Conservation (phyloP, 805 yeast genomes). For the Hanseniaspora singularis region DNA sequence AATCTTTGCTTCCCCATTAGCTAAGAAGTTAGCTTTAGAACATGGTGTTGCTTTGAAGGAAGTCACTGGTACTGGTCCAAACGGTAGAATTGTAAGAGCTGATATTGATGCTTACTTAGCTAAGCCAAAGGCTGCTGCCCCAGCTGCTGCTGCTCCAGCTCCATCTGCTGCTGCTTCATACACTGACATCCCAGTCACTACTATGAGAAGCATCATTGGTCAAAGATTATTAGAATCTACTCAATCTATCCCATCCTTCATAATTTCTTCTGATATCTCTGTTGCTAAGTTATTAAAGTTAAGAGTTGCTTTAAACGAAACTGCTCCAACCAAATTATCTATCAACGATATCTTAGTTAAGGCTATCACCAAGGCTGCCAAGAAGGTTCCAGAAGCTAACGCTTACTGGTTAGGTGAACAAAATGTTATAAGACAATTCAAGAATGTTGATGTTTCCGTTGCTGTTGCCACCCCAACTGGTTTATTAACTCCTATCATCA, state of each 20-base stretch:
- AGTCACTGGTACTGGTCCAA: slow-evolving; percentile 86
- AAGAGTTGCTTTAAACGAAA: slow-evolving; percentile 76
- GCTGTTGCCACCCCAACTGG: slow-evolving; percentile 99
- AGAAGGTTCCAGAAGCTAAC: slow-evolving; percentile 87
- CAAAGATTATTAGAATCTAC: slow-evolving; percentile 77
- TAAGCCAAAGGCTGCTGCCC: slow-evolving; percentile 32
- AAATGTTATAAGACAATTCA: slow-evolving; percentile 84
- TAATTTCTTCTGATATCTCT: slow-evolving; percentile 75
- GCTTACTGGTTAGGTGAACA: slow-evolving; percentile 84
- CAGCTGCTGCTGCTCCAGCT: slow-evolving; percentile 37
- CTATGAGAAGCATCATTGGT: slow-evolving; percentile 91
- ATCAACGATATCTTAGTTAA: slow-evolving; percentile 89
- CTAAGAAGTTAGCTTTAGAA: slow-evolving; percentile 85
- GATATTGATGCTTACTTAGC: slow-evolving; percentile 69
- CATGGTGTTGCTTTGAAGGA: slow-evolving; percentile 77
- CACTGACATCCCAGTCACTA: slow-evolving; percentile 74
- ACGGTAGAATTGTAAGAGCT: slow-evolving; percentile 82
- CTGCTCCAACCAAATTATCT: slow-evolving; percentile 78
- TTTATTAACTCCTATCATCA: slow-evolving; percentile 88
- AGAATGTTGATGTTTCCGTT: slow-evolving; percentile 87
- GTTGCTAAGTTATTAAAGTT: slow-evolving; percentile 85
- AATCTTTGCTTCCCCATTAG: slow-evolving; percentile 88
- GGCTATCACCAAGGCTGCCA: slow-evolving; percentile 83
- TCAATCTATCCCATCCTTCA: slow-evolving; percentile 79
- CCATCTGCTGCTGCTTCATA: slow-evolving; percentile 46